Conservation (phyloP, 192 early-diverging fungal genomes). For the Coemansia sp. region DNA sequence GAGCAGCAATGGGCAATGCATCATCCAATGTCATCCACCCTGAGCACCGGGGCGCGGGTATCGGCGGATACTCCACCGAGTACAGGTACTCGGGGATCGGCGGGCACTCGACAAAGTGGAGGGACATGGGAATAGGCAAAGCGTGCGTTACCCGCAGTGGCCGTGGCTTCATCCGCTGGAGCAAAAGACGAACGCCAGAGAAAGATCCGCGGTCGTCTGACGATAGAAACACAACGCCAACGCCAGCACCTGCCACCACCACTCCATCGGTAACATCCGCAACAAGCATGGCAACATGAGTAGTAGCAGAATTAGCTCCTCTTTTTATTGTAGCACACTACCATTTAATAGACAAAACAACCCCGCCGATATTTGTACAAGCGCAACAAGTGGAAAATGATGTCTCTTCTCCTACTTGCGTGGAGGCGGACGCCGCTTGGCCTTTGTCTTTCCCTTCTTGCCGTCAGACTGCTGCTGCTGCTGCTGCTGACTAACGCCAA, state of each 20-base stretch:
- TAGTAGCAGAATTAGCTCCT: too few species aligned
- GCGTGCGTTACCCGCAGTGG: slow-evolving; percentile 12
- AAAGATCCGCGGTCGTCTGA: background rate
- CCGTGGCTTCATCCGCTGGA: background rate
- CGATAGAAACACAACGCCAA: background rate
- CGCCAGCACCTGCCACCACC: too few species aligned
- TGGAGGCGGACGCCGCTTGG: slow-evolving; percentile 6
- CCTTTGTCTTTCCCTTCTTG: background rate
- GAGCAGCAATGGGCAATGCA: background rate
- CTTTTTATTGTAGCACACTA: background rate
- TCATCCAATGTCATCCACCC: slow-evolving; percentile 12
- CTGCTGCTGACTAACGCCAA: slow-evolving; percentile 17
- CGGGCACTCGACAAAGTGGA: slow-evolving; percentile 14
- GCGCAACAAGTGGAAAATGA: too few species aligned
- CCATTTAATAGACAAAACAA: background rate
- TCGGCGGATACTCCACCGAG: slow-evolving; percentile 20
- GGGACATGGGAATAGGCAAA: slow-evolving; percentile 35
- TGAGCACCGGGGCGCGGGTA: slow-evolving; percentile 8
- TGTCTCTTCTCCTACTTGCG: slow-evolving; percentile 2
- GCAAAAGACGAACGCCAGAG: background rate
- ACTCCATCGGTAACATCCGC: background rate
- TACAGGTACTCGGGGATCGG: slow-evolving; percentile 23
- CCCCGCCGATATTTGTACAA: too few species aligned
- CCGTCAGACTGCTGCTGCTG: slow-evolving; percentile 1
- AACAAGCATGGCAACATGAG: background rate